phyloP scores from a whole-genome alignment of 176 grass and related monocot species.

The Tillandsia leiboldiana region DNA sequence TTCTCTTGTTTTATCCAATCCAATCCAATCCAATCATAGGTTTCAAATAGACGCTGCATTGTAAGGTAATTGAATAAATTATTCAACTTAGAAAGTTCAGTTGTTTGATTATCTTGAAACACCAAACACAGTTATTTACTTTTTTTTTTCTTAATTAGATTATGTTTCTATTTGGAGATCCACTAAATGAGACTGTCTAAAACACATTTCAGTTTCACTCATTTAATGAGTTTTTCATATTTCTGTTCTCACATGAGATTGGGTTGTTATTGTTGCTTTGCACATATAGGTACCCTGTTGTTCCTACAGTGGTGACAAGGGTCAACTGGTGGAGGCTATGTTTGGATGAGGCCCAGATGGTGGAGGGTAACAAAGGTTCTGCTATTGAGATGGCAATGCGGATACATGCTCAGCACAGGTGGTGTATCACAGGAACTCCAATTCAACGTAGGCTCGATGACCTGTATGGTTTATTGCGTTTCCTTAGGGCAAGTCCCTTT shows the following conservation, averaged over 20 bases:
- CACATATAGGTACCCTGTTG: slow-evolving; percentile 63
- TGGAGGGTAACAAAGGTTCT: slow-evolving; percentile 73
- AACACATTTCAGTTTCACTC: too few relatives aligned
- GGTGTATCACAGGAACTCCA: slow-evolving; percentile 95
- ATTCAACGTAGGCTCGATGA: slow-evolving; percentile 82
- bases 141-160: too few relatives aligned
- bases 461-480: slow-evolving; percentile 77
- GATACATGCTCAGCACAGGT: slow-evolving; percentile 62
- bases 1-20: too few relatives aligned
- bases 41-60: not conserved
- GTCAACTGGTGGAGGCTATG: slow-evolving; percentile 91
- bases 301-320: slow-evolving; percentile 86
- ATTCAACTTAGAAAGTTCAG: not conserved
- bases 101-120: too few relatives aligned
- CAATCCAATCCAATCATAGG: too few relatives aligned
- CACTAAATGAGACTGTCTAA: too few relatives aligned
- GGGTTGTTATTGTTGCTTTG: not conserved
- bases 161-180: too few relatives aligned
- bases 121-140: too few relatives aligned
- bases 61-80: slow-evolving; percentile 8
- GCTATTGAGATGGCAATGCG: slow-evolving; percentile 94
- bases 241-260: not conserved
- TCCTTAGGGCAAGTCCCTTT: slow-evolving; percentile 69
- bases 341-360: slow-evolving; percentile 98
- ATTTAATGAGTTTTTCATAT: not conserved